Base-by-base conservation (phyloP, 768 basidiomycete genomes). In the Lactarius deliciosus region DNA sequence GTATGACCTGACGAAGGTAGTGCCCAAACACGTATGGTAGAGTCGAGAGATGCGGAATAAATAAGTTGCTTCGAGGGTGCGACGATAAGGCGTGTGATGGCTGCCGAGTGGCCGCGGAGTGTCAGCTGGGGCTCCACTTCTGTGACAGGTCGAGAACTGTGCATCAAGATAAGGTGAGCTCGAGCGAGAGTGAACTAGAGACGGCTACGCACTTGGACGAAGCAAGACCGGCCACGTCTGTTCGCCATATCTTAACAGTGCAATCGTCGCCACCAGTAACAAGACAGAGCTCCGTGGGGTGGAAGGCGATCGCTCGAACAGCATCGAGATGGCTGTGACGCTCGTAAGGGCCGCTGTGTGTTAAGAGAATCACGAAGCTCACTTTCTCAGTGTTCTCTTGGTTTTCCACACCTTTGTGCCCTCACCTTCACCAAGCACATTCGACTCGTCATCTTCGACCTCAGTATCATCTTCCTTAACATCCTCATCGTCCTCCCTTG, bases 221-320 rank as follows among this genome's bases (percentile, higher is more conserved):
- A 36, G 92, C 83, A 66, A 95, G 79, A 71, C 85, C 82, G 47
- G 86, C 79, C 18, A 90, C 83, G 70, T 96, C 92, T 79, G 94
- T 85, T 64, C 92, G 84, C 97, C 97, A 99, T 61, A 98, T 85
- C 77, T 99, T 99, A 63, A 98, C 88, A 8, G 94, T 95, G 75
- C 86, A 92, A 74, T 99, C 97, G 74, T 98, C 96, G 34, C 95
- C 93, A 28, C 90, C 97, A 56, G 91, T 94, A n/a, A 91, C 95
- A 62, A 98, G 79, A 72, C 89, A 89, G 54, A 94, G 78, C 70
- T 93, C 92, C 41, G 81, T 89, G 1, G 92, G 92, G 73, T 94
- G 92, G 83, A 97, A 96, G 0, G 92, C 88, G 28, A 98, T 80
- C 8, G 92, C 89, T 61, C 96, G 87, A 47, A 97, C 94, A 16